Percentiles rank a stretch among this genome's conserved stretches.
phyloP scores from a whole-genome alignment of 1,139 yeast species.

The Suhomyces yuchorum region DNA sequence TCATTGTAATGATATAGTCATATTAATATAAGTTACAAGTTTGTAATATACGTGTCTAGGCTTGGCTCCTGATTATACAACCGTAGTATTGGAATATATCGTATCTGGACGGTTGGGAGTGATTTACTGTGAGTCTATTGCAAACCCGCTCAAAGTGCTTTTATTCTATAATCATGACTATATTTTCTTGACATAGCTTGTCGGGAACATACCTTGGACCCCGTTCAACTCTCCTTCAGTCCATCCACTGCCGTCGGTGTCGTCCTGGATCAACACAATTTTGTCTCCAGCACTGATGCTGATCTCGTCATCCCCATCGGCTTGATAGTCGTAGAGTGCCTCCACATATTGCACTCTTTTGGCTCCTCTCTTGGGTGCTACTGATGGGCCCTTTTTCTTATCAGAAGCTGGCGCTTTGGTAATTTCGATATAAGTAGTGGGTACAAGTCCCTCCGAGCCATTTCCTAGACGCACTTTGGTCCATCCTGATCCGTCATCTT shows the following conservation, averaged over 20 bases:
- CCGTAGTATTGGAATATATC: too few species aligned
- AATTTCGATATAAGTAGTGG: slow-evolving; percentile 76
- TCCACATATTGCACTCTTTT: slow-evolving; percentile 64
- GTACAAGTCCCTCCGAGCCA: slow-evolving; percentile 75
- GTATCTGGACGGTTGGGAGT: too few species aligned
- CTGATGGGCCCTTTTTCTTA: slow-evolving; percentile 70
- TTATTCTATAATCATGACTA: slow-evolving; percentile 16
- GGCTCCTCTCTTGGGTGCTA: slow-evolving; percentile 83
- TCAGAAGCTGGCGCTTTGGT: slow-evolving; percentile 14
- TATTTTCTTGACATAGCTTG: slow-evolving; percentile 60
- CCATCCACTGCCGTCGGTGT: slow-evolving; percentile 94
- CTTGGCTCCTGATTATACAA: neutral
- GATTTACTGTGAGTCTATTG: too few species aligned
- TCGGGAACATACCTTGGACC: slow-evolving; percentile 74
- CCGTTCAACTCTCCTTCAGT: slow-evolving; percentile 88
- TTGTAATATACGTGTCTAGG: slow-evolving; percentile 1
- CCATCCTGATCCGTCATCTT: slow-evolving; percentile 97
- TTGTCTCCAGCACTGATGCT: slow-evolving; percentile 72
- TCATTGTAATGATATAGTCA: slow-evolving; percentile 13
- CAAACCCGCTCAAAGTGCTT: too few species aligned
- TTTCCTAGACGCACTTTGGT: slow-evolving; percentile 50
- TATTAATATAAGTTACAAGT: slow-evolving; percentile 12
- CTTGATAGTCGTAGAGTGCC: slow-evolving; percentile 77
- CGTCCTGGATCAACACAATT: slow-evolving; percentile 62
- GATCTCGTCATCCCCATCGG: slow-evolving; percentile 84